Evolutionary conservation across 768 basidiomycete genomes (phyloP).

Genomic region (Chiua virens): DNA sequence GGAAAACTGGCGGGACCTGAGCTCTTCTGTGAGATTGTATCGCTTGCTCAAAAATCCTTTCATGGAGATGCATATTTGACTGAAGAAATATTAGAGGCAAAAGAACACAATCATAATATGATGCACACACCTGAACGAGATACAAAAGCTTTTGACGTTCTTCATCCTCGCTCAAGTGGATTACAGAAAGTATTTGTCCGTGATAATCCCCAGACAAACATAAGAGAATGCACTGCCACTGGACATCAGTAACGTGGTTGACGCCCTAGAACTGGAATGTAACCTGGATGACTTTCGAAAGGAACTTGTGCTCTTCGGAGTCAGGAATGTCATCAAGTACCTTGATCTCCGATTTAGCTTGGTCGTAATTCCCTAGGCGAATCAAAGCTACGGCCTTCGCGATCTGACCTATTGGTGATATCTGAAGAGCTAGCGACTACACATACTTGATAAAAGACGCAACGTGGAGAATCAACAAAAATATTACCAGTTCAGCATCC

Average conservation of each 20-base stretch:
- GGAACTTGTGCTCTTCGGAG: not conserved
- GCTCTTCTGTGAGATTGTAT: no score
- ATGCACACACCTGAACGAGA: no score
- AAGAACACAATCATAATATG: no score
- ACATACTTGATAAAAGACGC: not conserved
- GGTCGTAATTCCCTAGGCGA: not conserved
- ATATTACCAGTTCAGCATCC: constrained; percentile 11
- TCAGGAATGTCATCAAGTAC: not conserved
- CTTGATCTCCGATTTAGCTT: constrained; percentile 2
- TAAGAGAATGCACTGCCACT: no score
- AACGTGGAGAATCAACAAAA: not conserved
- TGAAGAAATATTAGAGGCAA: no score
- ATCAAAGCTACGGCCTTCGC: constrained; percentile 14
- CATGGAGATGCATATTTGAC: no score
- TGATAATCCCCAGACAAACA: no score
- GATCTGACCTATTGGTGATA: constrained; percentile 15
- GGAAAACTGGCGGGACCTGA: no score
- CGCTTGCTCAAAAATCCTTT: no score
- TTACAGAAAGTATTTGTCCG: no score
- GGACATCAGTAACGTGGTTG: not conserved
- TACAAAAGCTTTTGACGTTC: no score
- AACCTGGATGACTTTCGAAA: constrained; percentile 15
- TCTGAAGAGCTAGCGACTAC: constrained; percentile 10
- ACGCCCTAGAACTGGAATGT: not conserved
- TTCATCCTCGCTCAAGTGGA: no score